A percentile compares a stretch with the other conserved stretches of the same genome.
Conservation (phyloP, 2,329 filamentous ascomycete genomes). For the Aspergillus bombycis region DNA sequence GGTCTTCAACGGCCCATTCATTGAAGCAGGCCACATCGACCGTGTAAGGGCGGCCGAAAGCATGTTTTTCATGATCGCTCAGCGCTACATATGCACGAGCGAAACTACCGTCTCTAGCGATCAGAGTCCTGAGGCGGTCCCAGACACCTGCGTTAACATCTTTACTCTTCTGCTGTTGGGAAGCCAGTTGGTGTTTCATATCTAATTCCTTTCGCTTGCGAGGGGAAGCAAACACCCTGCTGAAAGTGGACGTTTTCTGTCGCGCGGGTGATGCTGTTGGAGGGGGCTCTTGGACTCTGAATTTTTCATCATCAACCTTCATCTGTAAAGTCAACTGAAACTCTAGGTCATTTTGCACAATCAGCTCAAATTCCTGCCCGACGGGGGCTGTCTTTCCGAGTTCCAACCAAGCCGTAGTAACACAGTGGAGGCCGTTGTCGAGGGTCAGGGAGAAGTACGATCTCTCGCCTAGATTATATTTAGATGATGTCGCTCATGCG, state of each 20-base stretch:
- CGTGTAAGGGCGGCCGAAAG: slow-evolving; percentile 84
- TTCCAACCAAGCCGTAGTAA: slow-evolving; percentile 94
- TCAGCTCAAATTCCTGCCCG: slow-evolving; percentile 96
- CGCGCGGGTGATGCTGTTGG: slow-evolving; percentile 62
- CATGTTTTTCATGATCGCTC: slow-evolving; percentile 85
- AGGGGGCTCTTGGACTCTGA: slow-evolving; percentile 50
- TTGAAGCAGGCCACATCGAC: slow-evolving; percentile 96
- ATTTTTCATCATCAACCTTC: slow-evolving; percentile 81
- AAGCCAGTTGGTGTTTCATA: slow-evolving; percentile 78
- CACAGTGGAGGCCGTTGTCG: slow-evolving; percentile 97
- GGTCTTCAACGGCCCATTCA: slow-evolving; percentile 93
- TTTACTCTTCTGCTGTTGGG: slow-evolving; percentile 71
- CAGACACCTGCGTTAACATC: slow-evolving; percentile 64
- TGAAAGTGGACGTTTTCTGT: slow-evolving; percentile 84
- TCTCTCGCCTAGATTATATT: slow-evolving; percentile 68
- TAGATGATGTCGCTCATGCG: slow-evolving; percentile 20
- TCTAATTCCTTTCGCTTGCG: slow-evolving; percentile 97
- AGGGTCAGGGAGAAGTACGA: slow-evolving; percentile 94
- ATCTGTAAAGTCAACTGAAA: slow-evolving; percentile 97
- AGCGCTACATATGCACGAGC: slow-evolving; percentile 91
- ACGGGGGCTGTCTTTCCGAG: slow-evolving; percentile 90
- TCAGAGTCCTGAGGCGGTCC: slow-evolving; percentile 83
- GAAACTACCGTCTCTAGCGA: slow-evolving; percentile 91
- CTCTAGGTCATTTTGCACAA: slow-evolving; percentile 96
- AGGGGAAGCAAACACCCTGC: slow-evolving; percentile 87